phyloP scores from a whole-genome alignment of 331 rosid species.

The Malus hybrid region DNA sequence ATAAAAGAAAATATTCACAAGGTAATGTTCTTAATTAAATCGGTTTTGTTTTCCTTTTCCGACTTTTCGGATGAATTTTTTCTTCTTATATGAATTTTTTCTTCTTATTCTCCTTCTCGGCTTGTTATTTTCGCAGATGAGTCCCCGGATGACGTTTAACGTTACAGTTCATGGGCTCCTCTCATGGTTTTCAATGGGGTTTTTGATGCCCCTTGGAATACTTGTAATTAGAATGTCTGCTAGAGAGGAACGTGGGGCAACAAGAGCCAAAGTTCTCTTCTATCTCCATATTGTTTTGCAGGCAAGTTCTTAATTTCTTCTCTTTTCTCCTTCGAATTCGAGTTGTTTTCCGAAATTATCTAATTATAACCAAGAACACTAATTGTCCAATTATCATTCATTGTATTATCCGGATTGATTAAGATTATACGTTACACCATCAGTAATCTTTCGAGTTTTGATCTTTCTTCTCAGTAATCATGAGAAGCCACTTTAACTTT shows the following conservation, averaged over 20 bases:
- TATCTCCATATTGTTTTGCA: constrained; percentile 73
- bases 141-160: constrained; percentile 46
- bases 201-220: constrained; percentile 83
- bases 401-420: neutral
- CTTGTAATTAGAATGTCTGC: constrained; percentile 56
- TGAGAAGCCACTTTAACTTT: constrained; percentile 53
- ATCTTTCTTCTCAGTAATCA: constrained; percentile 31
- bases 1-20: constrained; percentile 23
- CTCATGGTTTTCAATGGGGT: constrained; percentile 76
- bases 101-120: neutral
- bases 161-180: constrained; percentile 74
- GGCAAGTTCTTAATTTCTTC: constrained; percentile 30
- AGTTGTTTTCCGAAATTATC: neutral
- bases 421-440: neutral
- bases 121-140: constrained; percentile 35
- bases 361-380: neutral
- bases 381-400: neutral
- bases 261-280: constrained; percentile 48
- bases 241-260: constrained; percentile 44
- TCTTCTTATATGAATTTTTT: too few species aligned
- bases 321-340: neutral
- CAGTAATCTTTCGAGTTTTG: constrained; percentile 25
- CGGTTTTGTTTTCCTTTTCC: neutral
- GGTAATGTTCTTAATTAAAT: constrained; percentile 21
- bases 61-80: neutral